Base-by-base conservation (phyloP, 495 filamentous ascomycete species). In the Tetracladium setigerum region DNA sequence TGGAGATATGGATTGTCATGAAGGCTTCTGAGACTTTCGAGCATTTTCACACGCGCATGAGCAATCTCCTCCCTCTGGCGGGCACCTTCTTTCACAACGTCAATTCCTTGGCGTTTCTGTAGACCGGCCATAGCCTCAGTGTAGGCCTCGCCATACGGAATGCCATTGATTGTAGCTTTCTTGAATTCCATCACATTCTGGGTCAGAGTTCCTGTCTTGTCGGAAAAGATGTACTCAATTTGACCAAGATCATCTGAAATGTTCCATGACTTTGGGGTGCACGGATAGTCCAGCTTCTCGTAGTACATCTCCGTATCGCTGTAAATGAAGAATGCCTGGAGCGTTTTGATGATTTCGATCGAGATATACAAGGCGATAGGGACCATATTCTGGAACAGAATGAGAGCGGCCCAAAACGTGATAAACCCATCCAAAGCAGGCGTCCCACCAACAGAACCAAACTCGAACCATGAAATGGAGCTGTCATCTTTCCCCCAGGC, bases 151-250 rank as follows among this genome's bases (percentile, higher is more conserved):
- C 94, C 94, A 57, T 99, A 99, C 8, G 90, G 78, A 44, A 89
- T 74, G 9, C 94, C 92, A 59, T 97, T 96, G 62, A 99, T 82
- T 14, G 87, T 94, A 49, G 81, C 85, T 60, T 99, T 99, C 65
- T 96, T 97, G 78, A 96, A 99, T 66, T 99, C 94, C 94, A 99
- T 99, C 41, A 97, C 88, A 61, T 99, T 99, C 59, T 99, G 94
- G 5, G 94, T 99, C 55, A 99, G 68, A 4, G 94, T 99, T 31
- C 94, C 94, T 2, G 94, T 99, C 67, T 99, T 99, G 70, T 99
- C 94, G 1, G 94, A 97, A 70, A 99, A 99, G 53, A 99, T 95
- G 66, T 97, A 99, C 64, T 99, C 94, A 49, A 99, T 96, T 67
- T 99, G 94, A 9, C 94, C 94, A 30, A 99, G 74, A 56, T 99